Evolutionary conservation across 2,329 filamentous ascomycete species (phyloP), one percentile per base, ranked within the genome.

Genomic region (Ustilaginoidea virens): DNA sequence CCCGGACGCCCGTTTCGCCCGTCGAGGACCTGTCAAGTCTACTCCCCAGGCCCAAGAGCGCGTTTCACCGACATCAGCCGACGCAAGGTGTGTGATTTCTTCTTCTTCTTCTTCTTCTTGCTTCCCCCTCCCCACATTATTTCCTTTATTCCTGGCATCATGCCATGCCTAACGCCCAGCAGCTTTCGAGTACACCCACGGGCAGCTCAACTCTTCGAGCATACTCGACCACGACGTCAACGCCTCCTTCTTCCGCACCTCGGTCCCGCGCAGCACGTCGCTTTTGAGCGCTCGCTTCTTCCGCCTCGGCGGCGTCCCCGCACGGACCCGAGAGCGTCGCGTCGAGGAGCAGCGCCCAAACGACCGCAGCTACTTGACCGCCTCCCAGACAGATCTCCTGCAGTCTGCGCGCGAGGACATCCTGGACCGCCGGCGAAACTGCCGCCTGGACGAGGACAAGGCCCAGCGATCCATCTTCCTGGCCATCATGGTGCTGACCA

Each of bases 381-480:
- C 39, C 3, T 45, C 46, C 4, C 45, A 52, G 27, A 31, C 39
- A 14, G 41, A 48, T 7, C 42, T 52, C 16, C 50, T 53, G 10
- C 43, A 44, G 15, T 37, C 42, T 7, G 46, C 48, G 5, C 37
- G 48, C 11, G 44, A 48, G 13, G 41, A 49, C 13, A 48, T 49
- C 13, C 33, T 46, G 3, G 38, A 39, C 23, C 49, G 44, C 10
- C 44, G 48, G 45, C 22, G 22, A 7, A 41, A 41, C 7, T 36
- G 45, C 7, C 42, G 45, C 2, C 37, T 40, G 4, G 34, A 43
- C 7, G 43, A 44, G 4, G 41, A 52, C 10, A 35, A 36, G 11
- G 47, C 46, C 9, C 54, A 55, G 12, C 42, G 39, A 3, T 31
- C 34, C 0, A 53, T 58, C 29, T 67, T 64, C 36, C 38, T 46